Percentiles rank a stretch among this genome's conserved stretches.
These are phyloP conservation scores for Cladosporium austrohemisphaericum DNA, from an alignment of 2,329 filamentous ascomycete species.

Conservation along the genomic window DNA sequence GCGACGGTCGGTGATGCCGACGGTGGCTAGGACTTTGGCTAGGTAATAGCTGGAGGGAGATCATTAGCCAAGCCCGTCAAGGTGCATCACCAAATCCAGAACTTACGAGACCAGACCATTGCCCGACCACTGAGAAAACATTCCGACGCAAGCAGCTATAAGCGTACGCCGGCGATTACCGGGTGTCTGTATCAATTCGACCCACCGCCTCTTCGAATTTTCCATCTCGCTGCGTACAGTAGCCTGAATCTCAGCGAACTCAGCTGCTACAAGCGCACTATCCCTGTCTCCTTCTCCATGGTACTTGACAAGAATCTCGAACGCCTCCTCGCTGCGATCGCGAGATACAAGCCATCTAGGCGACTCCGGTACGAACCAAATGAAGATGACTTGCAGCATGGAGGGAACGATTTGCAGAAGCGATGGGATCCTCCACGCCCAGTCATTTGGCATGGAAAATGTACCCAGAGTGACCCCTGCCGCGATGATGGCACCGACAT, in stretches of 20 bases:
- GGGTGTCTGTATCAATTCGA: constrained; percentile 55
- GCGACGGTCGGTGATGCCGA: constrained; percentile 28
- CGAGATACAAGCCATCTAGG: constrained; percentile 19
- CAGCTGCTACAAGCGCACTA: constrained; percentile 61
- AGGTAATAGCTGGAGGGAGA: constrained; percentile 36
- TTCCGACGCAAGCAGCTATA: constrained; percentile 4
- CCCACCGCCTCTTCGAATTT: constrained; percentile 44
- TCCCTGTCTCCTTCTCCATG: constrained; percentile 32
- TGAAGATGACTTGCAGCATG: constrained; percentile 24
- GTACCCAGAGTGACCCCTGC: constrained; percentile 10
- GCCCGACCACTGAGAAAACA: constrained; percentile 9
- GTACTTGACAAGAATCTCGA: constrained; percentile 19
- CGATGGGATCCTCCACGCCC: constrained; percentile 43
- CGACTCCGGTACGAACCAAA: constrained; percentile 19
- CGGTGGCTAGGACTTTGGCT: constrained; percentile 25
- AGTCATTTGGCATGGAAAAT: constrained; percentile 20
- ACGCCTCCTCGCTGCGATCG: constrained; percentile 17
- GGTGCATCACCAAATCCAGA: constrained; percentile 48
- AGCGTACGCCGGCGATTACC: constrained; percentile 50
- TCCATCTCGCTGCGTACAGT: constrained; percentile 55
- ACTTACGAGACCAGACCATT: constrained; percentile 16
- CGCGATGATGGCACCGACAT: constrained; percentile 11
- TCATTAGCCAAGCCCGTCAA: no score
- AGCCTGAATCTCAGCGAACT: constrained; percentile 63
- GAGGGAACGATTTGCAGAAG: constrained; percentile 24